These are phyloP conservation scores for Serendipita sp. DNA, from an alignment of 768 basidiomycete genomes.

Conservation along the genomic window DNA sequence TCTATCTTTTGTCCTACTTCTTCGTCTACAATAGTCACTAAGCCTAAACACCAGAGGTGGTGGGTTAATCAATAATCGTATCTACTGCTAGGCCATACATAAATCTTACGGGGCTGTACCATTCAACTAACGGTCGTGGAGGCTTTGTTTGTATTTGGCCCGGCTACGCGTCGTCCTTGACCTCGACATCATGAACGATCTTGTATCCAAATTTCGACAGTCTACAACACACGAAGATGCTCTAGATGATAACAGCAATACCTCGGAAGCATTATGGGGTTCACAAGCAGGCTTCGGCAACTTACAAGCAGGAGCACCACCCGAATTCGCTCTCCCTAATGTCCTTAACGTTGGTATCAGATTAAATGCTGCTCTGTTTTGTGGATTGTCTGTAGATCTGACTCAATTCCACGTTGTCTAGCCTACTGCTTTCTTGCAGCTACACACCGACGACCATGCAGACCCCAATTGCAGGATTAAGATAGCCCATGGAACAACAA, in stretches of 20 bases:
- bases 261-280: conserved; percentile 62
- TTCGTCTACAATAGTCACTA: too few species aligned
- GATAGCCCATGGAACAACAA: conserved; percentile 97
- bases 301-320: conserved; percentile 47
- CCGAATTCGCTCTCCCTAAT: conserved; percentile 54
- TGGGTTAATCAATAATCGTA: too few species aligned
- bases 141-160: background rate
- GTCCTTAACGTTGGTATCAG: conserved; percentile 52
- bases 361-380: background rate
- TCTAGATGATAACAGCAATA: conserved; percentile 44
- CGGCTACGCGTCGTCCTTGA: background rate
- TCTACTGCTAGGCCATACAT: too few species aligned
- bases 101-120: too few species aligned
- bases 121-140: too few species aligned
- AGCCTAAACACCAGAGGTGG: too few species aligned
- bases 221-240: conserved; percentile 12
- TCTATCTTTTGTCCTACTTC: too few species aligned
- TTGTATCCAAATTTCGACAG: background rate
- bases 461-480: conserved; percentile 93
- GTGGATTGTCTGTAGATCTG: background rate
- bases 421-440: conserved; percentile 79
- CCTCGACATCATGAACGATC: background rate
- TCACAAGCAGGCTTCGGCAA: conserved; percentile 71
- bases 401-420: conserved; percentile 21
- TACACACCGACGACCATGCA: conserved; percentile 91